Evolutionary conservation across 495 filamentous ascomycete genomes (phyloP), one percentile per base, ranked within the genome.

Genomic region (Aspergillus leporis): DNA sequence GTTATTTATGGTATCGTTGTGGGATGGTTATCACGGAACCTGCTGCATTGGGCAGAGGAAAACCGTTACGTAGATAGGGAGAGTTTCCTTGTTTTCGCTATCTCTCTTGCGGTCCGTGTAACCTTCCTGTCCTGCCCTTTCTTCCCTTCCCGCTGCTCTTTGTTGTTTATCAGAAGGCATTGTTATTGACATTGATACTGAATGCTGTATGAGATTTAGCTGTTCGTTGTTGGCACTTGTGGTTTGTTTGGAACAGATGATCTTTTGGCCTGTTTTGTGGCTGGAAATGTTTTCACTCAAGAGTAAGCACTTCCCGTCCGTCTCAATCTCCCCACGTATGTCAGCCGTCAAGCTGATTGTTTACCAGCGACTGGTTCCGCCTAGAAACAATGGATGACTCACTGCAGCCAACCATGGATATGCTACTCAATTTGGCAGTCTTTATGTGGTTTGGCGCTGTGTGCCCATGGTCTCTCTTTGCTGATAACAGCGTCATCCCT

Each of bases 391-490:
- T 89, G 59, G 92, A 96, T 69, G 93, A 97, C 68, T 92, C 87
- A 7, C 79, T 98, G 22, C 90, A 96, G 65, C 91, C 93, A 0
- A 96, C 91, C 1, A 90, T 97, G 54, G 92, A 97, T 61, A 87
- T 88, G 85, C 76, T 89, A 16, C 82, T 87, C 81, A 97, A 97
- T 66, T 77, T 96, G 16, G 76, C 89, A 14, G 82, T 96, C 45
- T 97, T 96, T 72, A 88, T 92, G 74, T 98, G 91, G 91, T 94
- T 90, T 64, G 93, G 92, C 9, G 89, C 90, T 4, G 86, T 93
- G 22, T 93, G 89, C 62, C 92, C 92, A 0, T 97, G 93, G 92
- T 71, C 74, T 30, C 75, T 70, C 50, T 96, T 95, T 62, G 64
- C 79, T 0, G 58, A 82, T 58, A 93, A 91, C 70, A 66, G 74